These are phyloP conservation scores for Fusarium beomiforme DNA, from an alignment of 2,329 filamentous ascomycete species.

Conservation along the genomic window DNA sequence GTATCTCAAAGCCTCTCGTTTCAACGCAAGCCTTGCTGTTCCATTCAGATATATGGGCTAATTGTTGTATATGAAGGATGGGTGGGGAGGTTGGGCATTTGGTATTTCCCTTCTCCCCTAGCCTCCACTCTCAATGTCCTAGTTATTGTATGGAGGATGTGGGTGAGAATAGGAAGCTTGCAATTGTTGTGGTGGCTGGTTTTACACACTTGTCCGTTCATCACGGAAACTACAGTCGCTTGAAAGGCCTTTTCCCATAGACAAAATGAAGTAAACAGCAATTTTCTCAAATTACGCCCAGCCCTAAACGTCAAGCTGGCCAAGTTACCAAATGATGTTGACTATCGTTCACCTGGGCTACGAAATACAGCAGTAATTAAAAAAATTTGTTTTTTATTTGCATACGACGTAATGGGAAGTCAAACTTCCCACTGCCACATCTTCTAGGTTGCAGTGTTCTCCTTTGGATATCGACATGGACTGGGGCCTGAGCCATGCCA, in stretches of 20 bases:
- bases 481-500: constrained; percentile 29
- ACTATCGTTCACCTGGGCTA: not conserved
- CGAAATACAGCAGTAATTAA: not conserved
- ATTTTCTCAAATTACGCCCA: not conserved
- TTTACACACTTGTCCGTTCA: not conserved
- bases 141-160: constrained; percentile 1
- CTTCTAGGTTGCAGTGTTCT: constrained; percentile 12
- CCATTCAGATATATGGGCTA: constrained; percentile 10
- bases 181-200: not conserved
- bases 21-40: constrained; percentile 4
- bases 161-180: not conserved
- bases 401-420: constrained; percentile 8
- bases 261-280: constrained; percentile 6
- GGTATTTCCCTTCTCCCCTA: constrained; percentile 12
- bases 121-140: constrained; percentile 7
- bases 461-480: constrained; percentile 31
- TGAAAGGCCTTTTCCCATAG: constrained; percentile 11
- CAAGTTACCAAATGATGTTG: too few relatives aligned
- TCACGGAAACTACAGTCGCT: not conserved
- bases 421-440: constrained; percentile 17
- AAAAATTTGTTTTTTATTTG: constrained; percentile 31
- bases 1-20: constrained; percentile 10
- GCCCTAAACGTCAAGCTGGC: not conserved
- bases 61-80: constrained; percentile 27
- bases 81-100: not conserved